Percentiles rank a stretch among this genome's conserved stretches.
phyloP scores from a whole-genome alignment of 129 eudicot species.

The Silybum marianum region DNA sequence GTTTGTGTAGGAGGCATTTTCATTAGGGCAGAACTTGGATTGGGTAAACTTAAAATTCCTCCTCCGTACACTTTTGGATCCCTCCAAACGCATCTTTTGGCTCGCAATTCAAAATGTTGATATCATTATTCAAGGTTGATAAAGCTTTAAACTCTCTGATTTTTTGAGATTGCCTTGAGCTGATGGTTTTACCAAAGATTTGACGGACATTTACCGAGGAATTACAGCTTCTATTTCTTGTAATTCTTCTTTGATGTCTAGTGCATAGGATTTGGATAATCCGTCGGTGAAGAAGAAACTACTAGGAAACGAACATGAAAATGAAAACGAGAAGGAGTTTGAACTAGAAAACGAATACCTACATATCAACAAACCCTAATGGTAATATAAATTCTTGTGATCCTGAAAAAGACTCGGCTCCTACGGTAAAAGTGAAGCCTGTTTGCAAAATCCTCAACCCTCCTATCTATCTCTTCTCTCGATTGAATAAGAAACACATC shows the following conservation, averaged over 20 bases:
- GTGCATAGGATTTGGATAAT: no score
- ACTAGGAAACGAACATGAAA: no score
- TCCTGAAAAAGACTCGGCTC: constrained; percentile 23
- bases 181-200: constrained; percentile 31
- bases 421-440: not conserved
- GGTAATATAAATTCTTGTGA: constrained; percentile 10
- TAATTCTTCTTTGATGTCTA: no score
- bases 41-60: no score
- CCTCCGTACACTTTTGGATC: constrained; percentile 61
- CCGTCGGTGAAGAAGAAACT: no score
- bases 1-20: constrained; percentile 60
- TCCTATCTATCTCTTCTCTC: not conserved
- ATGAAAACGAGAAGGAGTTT: not conserved
- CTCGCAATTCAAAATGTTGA: constrained; percentile 41
- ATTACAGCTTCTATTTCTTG: constrained; percentile 51
- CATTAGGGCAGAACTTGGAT: no score
- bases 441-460: not conserved
- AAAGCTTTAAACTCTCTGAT: constrained; percentile 41
- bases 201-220: constrained; percentile 47
- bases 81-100: constrained; percentile 58
- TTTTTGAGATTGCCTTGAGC: constrained; percentile 31
- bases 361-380: constrained; percentile 22
- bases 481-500: constrained; percentile 11
- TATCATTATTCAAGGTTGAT: constrained; percentile 63
- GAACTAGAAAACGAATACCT: not conserved